Evolutionary conservation across 345 rosid genomes (phyloP).

Genomic region (Hevea brasiliensis): DNA sequence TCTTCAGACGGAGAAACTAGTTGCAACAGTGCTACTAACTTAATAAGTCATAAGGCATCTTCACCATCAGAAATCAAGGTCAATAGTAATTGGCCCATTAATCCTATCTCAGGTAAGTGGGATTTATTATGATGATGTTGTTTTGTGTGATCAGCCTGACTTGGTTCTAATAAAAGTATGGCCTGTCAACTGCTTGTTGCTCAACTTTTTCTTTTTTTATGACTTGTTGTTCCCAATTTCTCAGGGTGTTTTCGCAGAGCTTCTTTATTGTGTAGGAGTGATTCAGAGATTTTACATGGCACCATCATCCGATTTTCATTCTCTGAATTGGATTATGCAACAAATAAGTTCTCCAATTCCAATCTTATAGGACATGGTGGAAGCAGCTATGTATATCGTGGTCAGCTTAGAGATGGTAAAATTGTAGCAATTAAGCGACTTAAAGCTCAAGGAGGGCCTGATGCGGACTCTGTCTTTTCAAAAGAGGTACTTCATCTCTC

Average conservation of each 20-base stretch:
- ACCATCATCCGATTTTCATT: slow-evolving; percentile 66
- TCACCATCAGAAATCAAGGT: slow-evolving; percentile 43
- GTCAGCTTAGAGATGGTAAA: slow-evolving; percentile 80
- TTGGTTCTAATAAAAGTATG: slow-evolving; percentile 4
- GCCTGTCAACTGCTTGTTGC: background rate
- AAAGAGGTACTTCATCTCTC: slow-evolving; percentile 57
- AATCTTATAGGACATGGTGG: slow-evolving; percentile 84
- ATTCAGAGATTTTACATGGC: slow-evolving; percentile 52
- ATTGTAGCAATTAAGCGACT: slow-evolving; percentile 83
- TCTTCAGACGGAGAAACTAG: slow-evolving; percentile 72
- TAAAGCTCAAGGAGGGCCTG: slow-evolving; percentile 59
- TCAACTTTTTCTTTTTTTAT: background rate
- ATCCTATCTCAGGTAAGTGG: slow-evolving; percentile 43
- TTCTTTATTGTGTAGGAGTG: slow-evolving; percentile 48
- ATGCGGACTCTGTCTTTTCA: slow-evolving; percentile 57
- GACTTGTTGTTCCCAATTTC: slow-evolving; percentile 10
- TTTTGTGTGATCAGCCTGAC: slow-evolving; percentile 10
- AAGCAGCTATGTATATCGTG: slow-evolving; percentile 82
- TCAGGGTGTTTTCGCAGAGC: slow-evolving; percentile 70
- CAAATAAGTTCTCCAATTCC: slow-evolving; percentile 68
- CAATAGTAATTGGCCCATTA: slow-evolving; percentile 38
- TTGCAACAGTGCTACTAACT: slow-evolving; percentile 74
- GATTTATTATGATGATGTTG: background rate
- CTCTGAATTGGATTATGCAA: slow-evolving; percentile 70
- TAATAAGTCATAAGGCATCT: slow-evolving; percentile 54